Conservation (phyloP, 2,329 filamentous ascomycete species). For the Aspergillus ochraceus region DNA sequence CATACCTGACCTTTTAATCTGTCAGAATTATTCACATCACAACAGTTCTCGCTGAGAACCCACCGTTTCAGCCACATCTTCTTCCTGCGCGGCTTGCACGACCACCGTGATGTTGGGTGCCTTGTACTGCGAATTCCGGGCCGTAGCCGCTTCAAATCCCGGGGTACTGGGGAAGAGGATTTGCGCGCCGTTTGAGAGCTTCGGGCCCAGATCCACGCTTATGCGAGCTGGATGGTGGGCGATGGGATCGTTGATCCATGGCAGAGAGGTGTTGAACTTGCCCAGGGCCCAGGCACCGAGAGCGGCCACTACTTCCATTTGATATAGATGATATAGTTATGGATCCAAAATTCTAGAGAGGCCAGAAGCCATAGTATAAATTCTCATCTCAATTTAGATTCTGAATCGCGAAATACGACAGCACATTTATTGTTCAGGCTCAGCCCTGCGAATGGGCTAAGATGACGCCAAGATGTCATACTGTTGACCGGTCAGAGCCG, state of each 20-base stretch:
- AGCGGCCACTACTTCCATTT: not conserved
- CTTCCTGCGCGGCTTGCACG: slow-evolving; percentile 11
- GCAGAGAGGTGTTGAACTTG: not conserved
- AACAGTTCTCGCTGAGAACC: not conserved
- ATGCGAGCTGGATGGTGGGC: not conserved
- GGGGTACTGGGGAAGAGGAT: slow-evolving; percentile 9
- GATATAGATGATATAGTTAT: not conserved
- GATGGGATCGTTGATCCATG: not conserved
- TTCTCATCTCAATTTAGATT: too few relatives aligned
- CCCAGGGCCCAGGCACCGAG: not conserved
- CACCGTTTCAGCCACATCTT: slow-evolving; percentile 12
- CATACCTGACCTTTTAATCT: slow-evolving; percentile 11
- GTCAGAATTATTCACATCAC: not conserved
- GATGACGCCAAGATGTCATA: not conserved
- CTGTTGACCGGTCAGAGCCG: not conserved
- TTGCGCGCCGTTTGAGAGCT: slow-evolving; percentile 7
- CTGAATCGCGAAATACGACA: not conserved
- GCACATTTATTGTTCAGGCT: not conserved
- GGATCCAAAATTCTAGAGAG: too few relatives aligned
- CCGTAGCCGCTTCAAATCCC: slow-evolving; percentile 7
- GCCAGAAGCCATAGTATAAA: too few relatives aligned
- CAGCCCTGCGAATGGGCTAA: not conserved
- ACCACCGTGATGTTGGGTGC: slow-evolving; percentile 12
- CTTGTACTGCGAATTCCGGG: slow-evolving; percentile 11
- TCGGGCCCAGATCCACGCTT: not conserved